A percentile compares a stretch with the other conserved stretches of the same genome.
These are phyloP conservation scores for Trichoderma orchidacearum DNA, from an alignment of 495 filamentous ascomycete genomes.

Conservation along the genomic window DNA sequence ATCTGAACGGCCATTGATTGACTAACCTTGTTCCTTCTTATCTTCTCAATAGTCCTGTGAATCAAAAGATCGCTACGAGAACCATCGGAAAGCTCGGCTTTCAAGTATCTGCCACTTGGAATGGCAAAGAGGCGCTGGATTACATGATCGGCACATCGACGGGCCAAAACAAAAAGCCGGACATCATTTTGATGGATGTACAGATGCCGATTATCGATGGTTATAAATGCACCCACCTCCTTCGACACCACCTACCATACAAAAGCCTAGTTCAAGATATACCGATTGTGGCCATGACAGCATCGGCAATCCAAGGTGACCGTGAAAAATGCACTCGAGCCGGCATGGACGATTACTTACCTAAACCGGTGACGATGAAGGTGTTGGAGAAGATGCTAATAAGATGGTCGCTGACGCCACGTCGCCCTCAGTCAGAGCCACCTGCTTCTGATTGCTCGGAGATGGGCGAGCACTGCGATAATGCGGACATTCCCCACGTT, in stretches of 20 bases:
- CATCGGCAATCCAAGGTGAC: conserved; percentile 69
- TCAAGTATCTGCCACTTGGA: conserved; percentile 52
- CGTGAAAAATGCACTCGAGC: conserved; percentile 60
- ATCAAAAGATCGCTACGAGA: conserved; percentile 65
- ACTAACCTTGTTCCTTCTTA: background rate
- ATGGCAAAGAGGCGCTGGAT: conserved; percentile 64
- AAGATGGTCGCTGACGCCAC: conserved; percentile 29
- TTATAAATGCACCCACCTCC: conserved; percentile 58
- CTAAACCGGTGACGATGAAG: conserved; percentile 60
- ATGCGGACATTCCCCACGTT: conserved; percentile 15
- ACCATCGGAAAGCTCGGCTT: conserved; percentile 69
- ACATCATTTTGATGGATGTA: conserved; percentile 83
- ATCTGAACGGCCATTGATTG: background rate
- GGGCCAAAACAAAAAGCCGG: conserved; percentile 34
- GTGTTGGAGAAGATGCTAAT: conserved; percentile 61
- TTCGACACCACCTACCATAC: conserved; percentile 48
- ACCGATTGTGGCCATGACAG: conserved; percentile 73
- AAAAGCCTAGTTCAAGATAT: conserved; percentile 36
- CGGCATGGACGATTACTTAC: conserved; percentile 77
- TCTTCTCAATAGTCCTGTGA: conserved; percentile 35
- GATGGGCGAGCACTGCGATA: conserved; percentile 13
- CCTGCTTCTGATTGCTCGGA: conserved; percentile 14
- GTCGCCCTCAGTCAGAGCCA: conserved; percentile 1
- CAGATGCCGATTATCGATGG: conserved; percentile 78
- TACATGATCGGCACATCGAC: conserved; percentile 32